phyloP scores from a whole-genome alignment of 805 yeast species.

The Teunomyces funiuensis region DNA sequence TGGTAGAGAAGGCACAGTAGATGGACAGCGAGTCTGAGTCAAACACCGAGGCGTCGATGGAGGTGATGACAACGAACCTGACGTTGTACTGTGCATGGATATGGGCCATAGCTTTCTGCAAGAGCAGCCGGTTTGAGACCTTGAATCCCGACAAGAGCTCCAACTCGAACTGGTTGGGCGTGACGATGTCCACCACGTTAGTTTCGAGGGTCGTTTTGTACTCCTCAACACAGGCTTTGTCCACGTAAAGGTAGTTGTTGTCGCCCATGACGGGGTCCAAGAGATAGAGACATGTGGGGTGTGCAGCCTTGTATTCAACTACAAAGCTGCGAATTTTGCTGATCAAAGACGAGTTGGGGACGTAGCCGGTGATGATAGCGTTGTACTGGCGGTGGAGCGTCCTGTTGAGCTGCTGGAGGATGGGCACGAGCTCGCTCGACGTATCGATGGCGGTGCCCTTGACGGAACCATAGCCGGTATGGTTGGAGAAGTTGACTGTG shows the following conservation, averaged over 20 bases:
- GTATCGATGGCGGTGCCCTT: constrained; percentile 43
- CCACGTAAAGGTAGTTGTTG: constrained; percentile 68
- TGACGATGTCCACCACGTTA: constrained; percentile 64
- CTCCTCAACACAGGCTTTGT: constrained; percentile 39
- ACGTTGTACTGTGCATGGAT: constrained; percentile 53
- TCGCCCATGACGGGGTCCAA: constrained; percentile 84
- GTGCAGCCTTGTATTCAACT: constrained; percentile 30
- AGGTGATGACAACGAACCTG: constrained; percentile 66
- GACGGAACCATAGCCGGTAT: constrained; percentile 66
- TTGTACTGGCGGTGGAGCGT: constrained; percentile 36
- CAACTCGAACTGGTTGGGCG: constrained; percentile 90
- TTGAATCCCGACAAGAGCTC: constrained; percentile 63
- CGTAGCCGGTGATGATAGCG: constrained; percentile 66
- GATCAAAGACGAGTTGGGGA: constrained; percentile 57
- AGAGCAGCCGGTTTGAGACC: constrained; percentile 37
- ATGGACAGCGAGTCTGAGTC: constrained; percentile 13
- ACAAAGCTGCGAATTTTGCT: constrained; percentile 34
- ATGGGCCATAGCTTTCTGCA: constrained; percentile 45
- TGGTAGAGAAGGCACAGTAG: constrained; percentile 27
- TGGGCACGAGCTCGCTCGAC: constrained; percentile 6
- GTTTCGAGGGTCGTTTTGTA: constrained; percentile 54
- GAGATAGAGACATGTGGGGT: constrained; percentile 48
- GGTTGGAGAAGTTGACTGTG: constrained; percentile 67
- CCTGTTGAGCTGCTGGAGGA: constrained; percentile 10
- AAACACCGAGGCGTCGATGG: constrained; percentile 36